Evolutionary conservation across 1,284 basidiomycete species (phyloP).

Genomic region (Pyrrhoderma noxium): DNA sequence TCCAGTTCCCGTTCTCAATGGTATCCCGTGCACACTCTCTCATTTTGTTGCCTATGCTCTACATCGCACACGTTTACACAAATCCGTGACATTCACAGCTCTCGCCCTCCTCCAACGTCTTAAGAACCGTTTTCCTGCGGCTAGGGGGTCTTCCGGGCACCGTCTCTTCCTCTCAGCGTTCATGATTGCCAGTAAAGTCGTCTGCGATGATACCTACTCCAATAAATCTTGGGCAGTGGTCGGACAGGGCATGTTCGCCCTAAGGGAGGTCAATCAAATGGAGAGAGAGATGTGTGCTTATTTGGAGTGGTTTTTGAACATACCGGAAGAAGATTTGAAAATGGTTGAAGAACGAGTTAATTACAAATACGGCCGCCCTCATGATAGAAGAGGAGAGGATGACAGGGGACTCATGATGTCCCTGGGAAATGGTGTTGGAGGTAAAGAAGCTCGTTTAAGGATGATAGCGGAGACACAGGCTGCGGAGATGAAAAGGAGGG

Average conservation of each 20-base stretch:
- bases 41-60: slow-evolving; percentile 77
- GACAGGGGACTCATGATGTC: slow-evolving; percentile 30
- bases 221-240: slow-evolving; percentile 96
- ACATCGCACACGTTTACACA: slow-evolving; percentile 44
- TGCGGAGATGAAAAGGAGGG: not conserved
- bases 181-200: slow-evolving; percentile 89
- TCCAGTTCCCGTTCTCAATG: slow-evolving; percentile 60
- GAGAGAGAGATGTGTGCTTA: slow-evolving; percentile 91
- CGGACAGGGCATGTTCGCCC: slow-evolving; percentile 83
- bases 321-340: slow-evolving; percentile 53
- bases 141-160: slow-evolving; percentile 87
- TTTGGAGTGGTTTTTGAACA: slow-evolving; percentile 85
- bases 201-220: slow-evolving; percentile 93
- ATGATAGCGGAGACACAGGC: not conserved
- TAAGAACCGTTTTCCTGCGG: slow-evolving; percentile 87
- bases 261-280: slow-evolving; percentile 95
- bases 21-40: slow-evolving; percentile 54
- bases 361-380: slow-evolving; percentile 50
- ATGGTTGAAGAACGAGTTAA: slow-evolving; percentile 60
- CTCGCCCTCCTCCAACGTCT: slow-evolving; percentile 81
- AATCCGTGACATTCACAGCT: slow-evolving; percentile 78
- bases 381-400: too few species aligned
- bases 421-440: not conserved
- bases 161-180: slow-evolving; percentile 88
- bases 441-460: not conserved